phyloP scores from a whole-genome alignment of 768 basidiomycete species.

The Zangia roseola region DNA sequence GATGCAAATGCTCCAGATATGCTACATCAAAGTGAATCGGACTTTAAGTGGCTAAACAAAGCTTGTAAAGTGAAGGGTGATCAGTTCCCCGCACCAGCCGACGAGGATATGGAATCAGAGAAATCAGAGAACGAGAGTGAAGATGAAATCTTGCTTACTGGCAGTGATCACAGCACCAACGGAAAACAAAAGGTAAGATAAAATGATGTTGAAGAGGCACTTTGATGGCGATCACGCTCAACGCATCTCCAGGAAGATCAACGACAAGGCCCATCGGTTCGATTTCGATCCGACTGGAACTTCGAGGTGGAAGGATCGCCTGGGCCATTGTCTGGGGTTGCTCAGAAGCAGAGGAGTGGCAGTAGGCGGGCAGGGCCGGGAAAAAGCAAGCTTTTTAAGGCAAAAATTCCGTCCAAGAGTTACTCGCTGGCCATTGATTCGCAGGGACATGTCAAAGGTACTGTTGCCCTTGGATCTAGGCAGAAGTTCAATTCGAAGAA shows the following conservation, averaged over 20 bases:
- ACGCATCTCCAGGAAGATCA: slow-evolving; percentile 3
- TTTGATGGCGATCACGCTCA: slow-evolving; percentile 4
- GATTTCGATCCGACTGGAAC: slow-evolving; percentile 25
- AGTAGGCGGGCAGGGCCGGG: slow-evolving; percentile 5
- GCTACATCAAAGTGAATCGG: slow-evolving; percentile 8
- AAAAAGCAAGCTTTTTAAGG: slow-evolving; percentile 24
- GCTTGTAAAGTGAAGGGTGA: slow-evolving; percentile 30
- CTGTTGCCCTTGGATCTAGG: slow-evolving; percentile 26
- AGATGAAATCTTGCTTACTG: slow-evolving; percentile 11
- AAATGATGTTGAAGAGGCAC: neutral
- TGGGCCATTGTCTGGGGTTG: slow-evolving; percentile 5
- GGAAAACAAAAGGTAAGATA: slow-evolving; percentile 10
- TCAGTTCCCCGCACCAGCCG: slow-evolving; percentile 12
- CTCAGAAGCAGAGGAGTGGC: slow-evolving; percentile 12
- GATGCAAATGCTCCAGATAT: slow-evolving; percentile 27
- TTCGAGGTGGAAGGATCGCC: slow-evolving; percentile 9
- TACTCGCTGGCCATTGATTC: slow-evolving; percentile 23
- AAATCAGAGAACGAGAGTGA: slow-evolving; percentile 17
- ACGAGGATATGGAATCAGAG: slow-evolving; percentile 13
- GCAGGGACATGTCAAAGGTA: slow-evolving; percentile 23
- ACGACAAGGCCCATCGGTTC: slow-evolving; percentile 1
- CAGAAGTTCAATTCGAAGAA: slow-evolving; percentile 33
- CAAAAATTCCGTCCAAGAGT: slow-evolving; percentile 12
- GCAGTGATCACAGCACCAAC: neutral
- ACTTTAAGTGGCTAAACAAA: slow-evolving; percentile 28